phyloP scores from a whole-genome alignment of 441 rosid genomes.

The Eutrema salsugineum region DNA sequence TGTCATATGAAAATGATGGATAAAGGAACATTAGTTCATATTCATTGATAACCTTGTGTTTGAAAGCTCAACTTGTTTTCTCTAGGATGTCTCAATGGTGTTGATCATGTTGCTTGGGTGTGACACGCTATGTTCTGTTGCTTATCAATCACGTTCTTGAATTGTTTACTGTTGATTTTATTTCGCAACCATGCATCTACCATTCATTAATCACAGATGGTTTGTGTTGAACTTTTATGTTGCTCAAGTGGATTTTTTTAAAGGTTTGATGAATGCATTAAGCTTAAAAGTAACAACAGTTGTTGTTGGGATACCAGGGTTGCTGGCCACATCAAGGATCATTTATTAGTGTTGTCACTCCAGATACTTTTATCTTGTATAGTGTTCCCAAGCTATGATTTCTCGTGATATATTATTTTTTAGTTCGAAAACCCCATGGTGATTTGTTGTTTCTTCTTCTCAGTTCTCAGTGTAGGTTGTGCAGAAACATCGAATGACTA shows the following conservation, averaged over 20 bases:
- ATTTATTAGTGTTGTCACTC: constrained; percentile 75
- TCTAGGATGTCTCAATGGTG: not conserved
- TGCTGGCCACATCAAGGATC: constrained; percentile 85
- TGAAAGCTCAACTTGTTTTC: constrained; percentile 10
- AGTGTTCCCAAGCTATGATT: constrained; percentile 36
- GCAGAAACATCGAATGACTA: constrained; percentile 77
- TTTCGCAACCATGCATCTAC: constrained; percentile 76
- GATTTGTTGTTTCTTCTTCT: constrained; percentile 19
- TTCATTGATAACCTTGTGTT: not conserved
- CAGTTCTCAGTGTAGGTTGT: constrained; percentile 76
- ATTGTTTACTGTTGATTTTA: constrained; percentile 24
- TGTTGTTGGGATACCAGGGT: constrained; percentile 85
- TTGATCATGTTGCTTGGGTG: not conserved
- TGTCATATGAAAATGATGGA: not conserved
- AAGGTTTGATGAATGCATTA: constrained; percentile 58
- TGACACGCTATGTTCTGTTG: not conserved
- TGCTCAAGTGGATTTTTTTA: constrained; percentile 62
- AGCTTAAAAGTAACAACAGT: constrained; percentile 73
- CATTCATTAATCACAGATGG: constrained; percentile 84
- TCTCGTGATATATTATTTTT: constrained; percentile 6
- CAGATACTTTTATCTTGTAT: constrained; percentile 61
- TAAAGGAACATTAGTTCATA: not conserved
- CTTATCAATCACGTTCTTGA: constrained; percentile 13
- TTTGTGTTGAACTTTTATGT: constrained; percentile 66
- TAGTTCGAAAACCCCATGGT: constrained; percentile 18